Evolutionary conservation across 2,329 filamentous ascomycete species (phyloP), one percentile per base, ranked within the genome.

Genomic region (Fusarium tupiense): DNA sequence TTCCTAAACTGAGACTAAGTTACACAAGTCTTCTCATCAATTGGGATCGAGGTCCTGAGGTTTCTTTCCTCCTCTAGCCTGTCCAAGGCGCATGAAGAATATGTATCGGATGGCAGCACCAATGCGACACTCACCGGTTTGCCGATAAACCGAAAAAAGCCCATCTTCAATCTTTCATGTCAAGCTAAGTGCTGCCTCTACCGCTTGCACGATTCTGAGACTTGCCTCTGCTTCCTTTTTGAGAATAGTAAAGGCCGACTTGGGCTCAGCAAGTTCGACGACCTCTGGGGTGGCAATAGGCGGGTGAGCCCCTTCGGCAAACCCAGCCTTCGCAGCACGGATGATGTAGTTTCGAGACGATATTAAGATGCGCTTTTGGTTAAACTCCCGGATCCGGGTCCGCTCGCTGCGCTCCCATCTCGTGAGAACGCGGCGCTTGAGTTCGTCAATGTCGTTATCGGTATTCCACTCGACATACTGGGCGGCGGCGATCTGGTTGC

Each of bases 221-320:
- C 1, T 2, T n/a, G 20, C 22, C 40, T 41, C 40, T 13, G 3
- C 40, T 41, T 5, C 13, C 40, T 24, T 44, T 6, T 24, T 44
- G 2, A 44, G 4, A 24, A 44, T 24, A 44, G 41, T 2, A 5
- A 24, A 44, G 16, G 2, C n/a, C 10, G n/a, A 19, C 41, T 8
- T 1, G 16, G 41, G n/a, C 0, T 44, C 41, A 44, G 41, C 16
- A 12, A 40, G 38, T 9, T 40, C 41, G 41, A 44, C n/a, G n/a
- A 44, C 0, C 41, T 44, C 41, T 0, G 41, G 41, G n/a, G 2
- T 6, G 41, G 41, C 41, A 24, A 44, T 4, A 19, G 5, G 11
- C 0, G 43, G 17, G n/a, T 5, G n/a, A 12, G 0, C 4, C n/a
- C n/a, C 11, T 19, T 46, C 43, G 43, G 43, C 11, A 46, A 46